Conservation (phyloP, 352 stramenopile genomes). For the Pythium coloratum region DNA sequence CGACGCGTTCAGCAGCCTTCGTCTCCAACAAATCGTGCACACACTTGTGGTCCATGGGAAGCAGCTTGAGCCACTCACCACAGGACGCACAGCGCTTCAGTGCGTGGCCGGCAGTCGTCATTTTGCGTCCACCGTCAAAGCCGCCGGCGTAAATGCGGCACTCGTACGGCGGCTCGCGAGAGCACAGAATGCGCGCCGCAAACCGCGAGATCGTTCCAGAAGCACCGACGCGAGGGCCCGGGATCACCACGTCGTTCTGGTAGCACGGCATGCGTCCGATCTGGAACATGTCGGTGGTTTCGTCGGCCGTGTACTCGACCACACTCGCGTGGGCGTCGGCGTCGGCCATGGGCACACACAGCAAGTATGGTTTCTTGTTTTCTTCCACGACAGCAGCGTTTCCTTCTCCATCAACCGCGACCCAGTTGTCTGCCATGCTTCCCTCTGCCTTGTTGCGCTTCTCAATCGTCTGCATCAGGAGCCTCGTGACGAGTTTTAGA, state of each 20-base stretch:
- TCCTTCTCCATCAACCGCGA: neutral
- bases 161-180: slow-evolving; percentile 56
- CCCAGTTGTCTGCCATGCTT: neutral
- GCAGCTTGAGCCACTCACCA: slow-evolving; percentile 49
- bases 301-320: slow-evolving; percentile 60
- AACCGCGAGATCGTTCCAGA: slow-evolving; percentile 80
- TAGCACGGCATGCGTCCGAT: slow-evolving; percentile 75
- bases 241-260: slow-evolving; percentile 81
- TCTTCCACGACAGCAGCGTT: neutral
- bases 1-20: neutral
- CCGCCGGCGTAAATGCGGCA: slow-evolving; percentile 68
- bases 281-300: slow-evolving; percentile 70
- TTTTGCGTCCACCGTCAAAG: slow-evolving; percentile 55
- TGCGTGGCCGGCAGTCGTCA: slow-evolving; percentile 62
- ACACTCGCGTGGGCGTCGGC: slow-evolving; percentile 52
- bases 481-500: slow-evolving; percentile 47
- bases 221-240: slow-evolving; percentile 64
- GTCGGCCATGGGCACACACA: slow-evolving; percentile 78
- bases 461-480: slow-evolving; percentile 59
- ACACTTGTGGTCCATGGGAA: slow-evolving; percentile 46
- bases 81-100: slow-evolving; percentile 63
- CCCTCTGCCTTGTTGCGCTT: slow-evolving; percentile 9
- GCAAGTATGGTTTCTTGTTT: slow-evolving; percentile 33
- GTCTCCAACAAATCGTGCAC: slow-evolving; percentile 26
- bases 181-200: slow-evolving; percentile 64